phyloP scores from a whole-genome alignment of 2,329 filamentous ascomycete genomes.

The Curvularia eragrostidis region DNA sequence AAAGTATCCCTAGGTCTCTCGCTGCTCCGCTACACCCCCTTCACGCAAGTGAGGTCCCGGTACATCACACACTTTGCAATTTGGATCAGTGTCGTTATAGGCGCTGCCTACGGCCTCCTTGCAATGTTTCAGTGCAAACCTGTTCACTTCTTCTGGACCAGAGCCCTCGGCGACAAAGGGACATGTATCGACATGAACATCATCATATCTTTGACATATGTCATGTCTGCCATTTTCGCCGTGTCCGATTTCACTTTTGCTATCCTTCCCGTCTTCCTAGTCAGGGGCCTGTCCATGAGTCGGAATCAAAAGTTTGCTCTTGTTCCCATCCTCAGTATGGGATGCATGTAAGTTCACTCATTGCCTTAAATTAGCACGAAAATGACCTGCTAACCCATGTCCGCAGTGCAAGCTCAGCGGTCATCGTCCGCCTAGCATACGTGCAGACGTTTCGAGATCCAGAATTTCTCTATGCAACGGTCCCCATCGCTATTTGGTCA shows the following conservation, averaged over 20 bases:
- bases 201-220: slow-evolving; percentile 58
- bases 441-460: slow-evolving; percentile 17
- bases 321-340: slow-evolving; percentile 17
- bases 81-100: slow-evolving; percentile 34
- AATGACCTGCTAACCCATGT: background rate
- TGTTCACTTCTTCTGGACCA: slow-evolving; percentile 54
- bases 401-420: slow-evolving; percentile 17
- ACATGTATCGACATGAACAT: slow-evolving; percentile 51
- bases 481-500: slow-evolving; percentile 27
- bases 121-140: slow-evolving; percentile 57
- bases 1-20: slow-evolving; percentile 20
- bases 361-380: too few relatives aligned
- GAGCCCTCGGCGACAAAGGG: slow-evolving; percentile 43
- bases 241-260: slow-evolving; percentile 22
- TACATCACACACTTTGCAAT: slow-evolving; percentile 33
- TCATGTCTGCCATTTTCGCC: slow-evolving; percentile 13
- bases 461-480: slow-evolving; percentile 23
- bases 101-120: slow-evolving; percentile 48
- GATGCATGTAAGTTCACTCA: slow-evolving; percentile 10
- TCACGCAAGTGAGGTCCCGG: slow-evolving; percentile 45
- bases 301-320: slow-evolving; percentile 11
- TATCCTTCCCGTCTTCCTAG: slow-evolving; percentile 51
- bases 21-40: slow-evolving; percentile 14
- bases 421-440: slow-evolving; percentile 23
- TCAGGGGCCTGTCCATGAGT: slow-evolving; percentile 62